phyloP scores from a whole-genome alignment of 1,284 basidiomycete genomes.

The Marasmius sp. region DNA sequence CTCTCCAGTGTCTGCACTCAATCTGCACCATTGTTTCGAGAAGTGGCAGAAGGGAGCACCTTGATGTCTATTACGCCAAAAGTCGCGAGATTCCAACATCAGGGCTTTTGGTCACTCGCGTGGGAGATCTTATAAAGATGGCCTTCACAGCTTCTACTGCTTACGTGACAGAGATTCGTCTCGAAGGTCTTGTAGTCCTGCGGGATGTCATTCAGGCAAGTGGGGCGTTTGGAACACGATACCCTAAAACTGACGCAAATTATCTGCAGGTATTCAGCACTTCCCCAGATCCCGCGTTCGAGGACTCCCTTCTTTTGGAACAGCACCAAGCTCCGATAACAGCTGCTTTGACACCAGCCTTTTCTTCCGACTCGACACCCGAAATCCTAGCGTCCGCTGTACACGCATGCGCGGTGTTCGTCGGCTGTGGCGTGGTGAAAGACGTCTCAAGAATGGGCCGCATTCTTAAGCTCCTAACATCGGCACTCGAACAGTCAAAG shows the following conservation, averaged over 20 bases:
- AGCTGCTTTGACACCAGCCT: constrained; percentile 96
- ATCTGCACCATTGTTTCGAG: constrained; percentile 79
- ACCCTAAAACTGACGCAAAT: constrained; percentile 5
- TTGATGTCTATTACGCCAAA: constrained; percentile 72
- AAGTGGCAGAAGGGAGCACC: constrained; percentile 78
- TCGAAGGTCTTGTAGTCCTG: constrained; percentile 90
- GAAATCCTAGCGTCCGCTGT: constrained; percentile 94
- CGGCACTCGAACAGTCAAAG: constrained; percentile 88
- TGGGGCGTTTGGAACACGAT: constrained; percentile 1
- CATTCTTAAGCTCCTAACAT: constrained; percentile 87
- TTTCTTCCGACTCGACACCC: constrained; percentile 91
- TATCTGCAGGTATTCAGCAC: constrained; percentile 72
- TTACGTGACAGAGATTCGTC: constrained; percentile 91
- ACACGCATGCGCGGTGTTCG: constrained; percentile 92
- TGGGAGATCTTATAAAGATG: constrained; percentile 94
- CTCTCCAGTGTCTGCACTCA: constrained; percentile 88
- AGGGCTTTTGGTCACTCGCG: constrained; percentile 74
- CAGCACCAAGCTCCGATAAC: constrained; percentile 99
- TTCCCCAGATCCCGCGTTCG: constrained; percentile 91
- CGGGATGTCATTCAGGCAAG: constrained; percentile 89
- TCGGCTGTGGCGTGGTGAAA: constrained; percentile 94
- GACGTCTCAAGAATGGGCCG: constrained; percentile 91
- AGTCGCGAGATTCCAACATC: constrained; percentile 43
- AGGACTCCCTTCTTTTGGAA: constrained; percentile 89
- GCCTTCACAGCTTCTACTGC: constrained; percentile 97